A percentile compares a stretch with the other conserved stretches of the same genome.
Conservation (phyloP, 805 yeast genomes). For the Gaillardinia entomophila region DNA sequence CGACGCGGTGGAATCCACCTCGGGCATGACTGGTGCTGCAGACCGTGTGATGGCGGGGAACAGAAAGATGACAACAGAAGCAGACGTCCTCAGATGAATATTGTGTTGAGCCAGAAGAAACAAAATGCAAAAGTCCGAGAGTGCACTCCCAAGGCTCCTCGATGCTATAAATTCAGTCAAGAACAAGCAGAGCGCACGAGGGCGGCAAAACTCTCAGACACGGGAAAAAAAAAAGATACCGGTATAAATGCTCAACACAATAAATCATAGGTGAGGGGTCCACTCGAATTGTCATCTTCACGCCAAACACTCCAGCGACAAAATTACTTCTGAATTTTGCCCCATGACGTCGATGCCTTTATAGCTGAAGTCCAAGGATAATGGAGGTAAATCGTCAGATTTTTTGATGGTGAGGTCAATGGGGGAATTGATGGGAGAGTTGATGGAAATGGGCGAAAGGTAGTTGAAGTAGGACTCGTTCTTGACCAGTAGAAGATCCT, state of each 20-base stretch:
- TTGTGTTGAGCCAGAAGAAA: neutral
- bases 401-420: constrained; percentile 29
- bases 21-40: neutral
- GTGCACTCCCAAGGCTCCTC: neutral
- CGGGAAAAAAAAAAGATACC: too few species aligned
- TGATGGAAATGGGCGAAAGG: constrained; percentile 39
- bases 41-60: neutral
- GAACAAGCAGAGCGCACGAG: neutral
- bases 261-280: neutral
- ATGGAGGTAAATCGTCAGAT: constrained; percentile 6
- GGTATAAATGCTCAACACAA: neutral
- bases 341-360: neutral
- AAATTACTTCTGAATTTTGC: neutral
- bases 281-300: neutral
- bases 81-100: neutral
- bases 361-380: constrained; percentile 2
- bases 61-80: neutral
- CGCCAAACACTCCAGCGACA: neutral
- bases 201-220: neutral
- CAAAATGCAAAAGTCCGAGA: too few species aligned
- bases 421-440: constrained; percentile 35
- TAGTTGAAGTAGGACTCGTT: constrained; percentile 21
- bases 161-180: neutral
- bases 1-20: too few species aligned
- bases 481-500: neutral